Conservation (phyloP, 139 green algal species). For the Micromonas commoda region DNA sequence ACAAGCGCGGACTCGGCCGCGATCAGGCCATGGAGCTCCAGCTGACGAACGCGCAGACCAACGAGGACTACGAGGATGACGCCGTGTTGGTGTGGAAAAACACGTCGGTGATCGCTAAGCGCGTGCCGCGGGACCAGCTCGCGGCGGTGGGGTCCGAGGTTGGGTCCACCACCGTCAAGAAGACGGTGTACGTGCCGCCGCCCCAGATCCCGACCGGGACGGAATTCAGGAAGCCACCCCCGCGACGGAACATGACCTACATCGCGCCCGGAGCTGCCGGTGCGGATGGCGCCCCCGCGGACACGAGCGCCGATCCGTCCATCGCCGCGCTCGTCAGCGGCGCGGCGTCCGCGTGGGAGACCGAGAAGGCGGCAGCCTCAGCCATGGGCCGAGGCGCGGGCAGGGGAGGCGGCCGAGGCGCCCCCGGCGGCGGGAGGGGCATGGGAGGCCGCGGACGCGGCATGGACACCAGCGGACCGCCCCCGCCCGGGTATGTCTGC, state of each 20-base stretch:
- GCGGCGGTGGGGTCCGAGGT: not conserved
- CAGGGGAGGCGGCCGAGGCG: not conserved
- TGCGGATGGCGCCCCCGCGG: not conserved
- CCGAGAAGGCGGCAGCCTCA: not conserved
- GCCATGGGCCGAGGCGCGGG: not conserved
- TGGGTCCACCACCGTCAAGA: not conserved
- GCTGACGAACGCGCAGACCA: slow-evolving; percentile 11
- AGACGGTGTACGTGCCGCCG: slow-evolving; percentile 12
- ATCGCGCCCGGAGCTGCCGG: not conserved
- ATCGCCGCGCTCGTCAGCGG: not conserved
- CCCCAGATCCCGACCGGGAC: not conserved
- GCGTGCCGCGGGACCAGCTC: slow-evolving; percentile 25
- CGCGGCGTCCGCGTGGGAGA: slow-evolving; percentile 9
- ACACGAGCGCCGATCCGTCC: not conserved
- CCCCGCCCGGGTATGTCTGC: slow-evolving; percentile 45
- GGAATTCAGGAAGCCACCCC: not conserved
- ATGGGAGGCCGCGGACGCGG: not conserved
- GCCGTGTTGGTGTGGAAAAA: slow-evolving; percentile 30
- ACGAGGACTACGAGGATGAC: slow-evolving; percentile 26
- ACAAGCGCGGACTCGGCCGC: slow-evolving; percentile 16
- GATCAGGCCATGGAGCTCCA: slow-evolving; percentile 14
- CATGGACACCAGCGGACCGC: not conserved
- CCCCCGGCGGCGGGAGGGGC: not conserved
- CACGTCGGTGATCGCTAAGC: slow-evolving; percentile 38
- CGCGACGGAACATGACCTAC: not conserved